phyloP scores from a whole-genome alignment of 2,329 filamentous ascomycete species.

The Neodidymelliopsis sp. region DNA sequence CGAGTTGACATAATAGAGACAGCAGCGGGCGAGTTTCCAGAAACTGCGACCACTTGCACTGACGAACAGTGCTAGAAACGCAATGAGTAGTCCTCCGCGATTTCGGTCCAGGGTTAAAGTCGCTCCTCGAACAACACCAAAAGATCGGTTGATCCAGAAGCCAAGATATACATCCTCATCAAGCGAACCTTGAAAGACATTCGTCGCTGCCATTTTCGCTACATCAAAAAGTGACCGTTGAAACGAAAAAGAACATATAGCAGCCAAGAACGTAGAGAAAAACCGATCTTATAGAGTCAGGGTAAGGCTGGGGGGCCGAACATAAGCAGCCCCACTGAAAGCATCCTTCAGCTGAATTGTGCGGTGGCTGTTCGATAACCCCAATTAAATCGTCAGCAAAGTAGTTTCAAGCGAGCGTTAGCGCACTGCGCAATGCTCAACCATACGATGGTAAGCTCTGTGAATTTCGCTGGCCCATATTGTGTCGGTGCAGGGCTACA shows the following conservation, averaged over 20 bases:
- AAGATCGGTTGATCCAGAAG: slow-evolving; percentile 29
- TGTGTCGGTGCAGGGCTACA: too few relatives aligned
- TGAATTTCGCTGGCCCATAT: too few relatives aligned
- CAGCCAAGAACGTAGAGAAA: too few relatives aligned
- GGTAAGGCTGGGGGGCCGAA: not conserved
- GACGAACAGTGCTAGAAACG: slow-evolving; percentile 34
- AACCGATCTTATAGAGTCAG: not conserved
- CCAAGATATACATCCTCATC: slow-evolving; percentile 17
- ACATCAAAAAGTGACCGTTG: not conserved
- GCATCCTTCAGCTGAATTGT: not conserved
- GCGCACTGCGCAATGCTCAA: too few relatives aligned
- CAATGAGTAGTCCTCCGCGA: slow-evolving; percentile 26
- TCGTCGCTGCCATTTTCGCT: not conserved
- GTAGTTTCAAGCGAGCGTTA: too few relatives aligned
- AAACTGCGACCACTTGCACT: slow-evolving; percentile 18
- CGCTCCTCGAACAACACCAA: slow-evolving; percentile 15
- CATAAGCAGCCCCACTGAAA: slow-evolving; percentile 1
- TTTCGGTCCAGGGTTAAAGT: slow-evolving; percentile 26
- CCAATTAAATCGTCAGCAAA: too few relatives aligned
- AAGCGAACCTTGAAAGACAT: not conserved
- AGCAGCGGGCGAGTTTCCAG: slow-evolving; percentile 24
- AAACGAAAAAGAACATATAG: not conserved
- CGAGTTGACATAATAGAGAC: slow-evolving; percentile 21
- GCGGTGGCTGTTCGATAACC: not conserved
- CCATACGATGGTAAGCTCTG: too few relatives aligned